Evolutionary conservation across 2,329 filamentous ascomycete species (phyloP).

Genomic region (Dactylellina haptotyla): DNA sequence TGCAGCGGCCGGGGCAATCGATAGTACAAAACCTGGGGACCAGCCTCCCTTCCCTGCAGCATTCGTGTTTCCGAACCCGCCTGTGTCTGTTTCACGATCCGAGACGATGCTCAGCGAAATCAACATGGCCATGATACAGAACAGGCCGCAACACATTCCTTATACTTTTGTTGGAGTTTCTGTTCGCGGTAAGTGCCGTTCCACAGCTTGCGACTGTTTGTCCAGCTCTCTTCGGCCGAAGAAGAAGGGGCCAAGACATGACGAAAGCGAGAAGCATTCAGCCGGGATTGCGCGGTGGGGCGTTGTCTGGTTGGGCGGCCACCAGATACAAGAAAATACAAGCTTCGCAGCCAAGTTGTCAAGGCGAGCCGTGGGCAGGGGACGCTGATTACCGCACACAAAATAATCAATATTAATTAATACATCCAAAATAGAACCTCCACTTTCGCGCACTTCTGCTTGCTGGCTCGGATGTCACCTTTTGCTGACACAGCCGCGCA

Average conservation of each 20-base stretch:
- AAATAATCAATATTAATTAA: too few relatives aligned
- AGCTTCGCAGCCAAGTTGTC: constrained; percentile 26
- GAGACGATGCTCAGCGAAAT: too few relatives aligned
- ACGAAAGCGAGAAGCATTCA: background rate
- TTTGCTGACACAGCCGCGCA: background rate
- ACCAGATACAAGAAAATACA: constrained; percentile 11
- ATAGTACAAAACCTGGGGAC: too few relatives aligned
- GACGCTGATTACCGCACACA: too few relatives aligned
- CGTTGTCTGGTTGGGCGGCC: too few relatives aligned
- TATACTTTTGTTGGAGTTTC: constrained; percentile 28
- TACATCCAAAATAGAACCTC: constrained; percentile 31
- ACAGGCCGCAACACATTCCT: constrained; percentile 34
- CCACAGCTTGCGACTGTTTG: too few relatives aligned
- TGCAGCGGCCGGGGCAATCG: too few relatives aligned
- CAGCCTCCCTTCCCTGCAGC: too few relatives aligned
- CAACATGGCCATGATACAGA: too few relatives aligned
- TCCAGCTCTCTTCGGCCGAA: constrained; percentile 14
- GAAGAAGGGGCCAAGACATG: background rate
- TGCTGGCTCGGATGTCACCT: background rate
- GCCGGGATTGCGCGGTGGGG: background rate
- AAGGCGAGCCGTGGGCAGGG: constrained; percentile 3
- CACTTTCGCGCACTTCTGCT: too few relatives aligned
- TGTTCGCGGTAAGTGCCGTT: constrained; percentile 29
- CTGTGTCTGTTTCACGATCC: too few relatives aligned
- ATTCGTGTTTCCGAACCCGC: too few relatives aligned